Base-by-base conservation (phyloP, 2,329 filamentous ascomycete species). In the Colletotrichum chrysophilum region DNA sequence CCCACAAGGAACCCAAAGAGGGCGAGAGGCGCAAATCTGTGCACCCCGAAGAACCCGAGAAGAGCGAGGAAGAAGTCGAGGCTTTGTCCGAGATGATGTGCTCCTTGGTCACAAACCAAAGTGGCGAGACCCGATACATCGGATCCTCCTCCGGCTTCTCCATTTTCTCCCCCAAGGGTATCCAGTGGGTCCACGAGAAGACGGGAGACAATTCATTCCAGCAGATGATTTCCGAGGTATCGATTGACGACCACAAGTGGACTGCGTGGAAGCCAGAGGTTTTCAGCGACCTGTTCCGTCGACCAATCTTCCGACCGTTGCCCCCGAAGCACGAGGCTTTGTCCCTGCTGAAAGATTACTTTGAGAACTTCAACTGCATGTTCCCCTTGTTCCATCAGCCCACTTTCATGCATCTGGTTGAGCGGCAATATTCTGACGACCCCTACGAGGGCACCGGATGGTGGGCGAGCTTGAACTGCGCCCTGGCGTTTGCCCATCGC, bases 311-410 rank as follows among this genome's bases (percentile, higher is more conserved):
- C 88, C 94, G 94, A 76, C 93, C 93, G 18, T 85, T 98, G 36
- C 97, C 97, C 4, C 89, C 94, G 1, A 97, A 97, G 84, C 89
- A 93, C n/a, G 96, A 98, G 85, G 95, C 96, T 1, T 84, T 97
- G 76, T 97, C 95, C 2, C 87, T 98, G 48, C 91, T 98, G 76
- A 95, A 94, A 84, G 97, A 99, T 84, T 99, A 94, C 82, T 99
- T 99, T 79, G 95, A 98, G 81, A 98, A 98, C 85, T 98, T 99
- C 89, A 99, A 99, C 87, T 97, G 95, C 91, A 96, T 98, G 91
- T 98, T 98, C 82, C 97, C 97, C 7, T 89, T 99, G 5, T 99
- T 98, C 81, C 97, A 99, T 84, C 96, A 98, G 83, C 96, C 96
- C 2, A 98, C 97, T 0, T 99, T 99, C 82, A 98, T 98, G 95